Evolutionary conservation across 202 grass and related monocot species (phyloP).

Genomic region (Musa balbisiana): DNA sequence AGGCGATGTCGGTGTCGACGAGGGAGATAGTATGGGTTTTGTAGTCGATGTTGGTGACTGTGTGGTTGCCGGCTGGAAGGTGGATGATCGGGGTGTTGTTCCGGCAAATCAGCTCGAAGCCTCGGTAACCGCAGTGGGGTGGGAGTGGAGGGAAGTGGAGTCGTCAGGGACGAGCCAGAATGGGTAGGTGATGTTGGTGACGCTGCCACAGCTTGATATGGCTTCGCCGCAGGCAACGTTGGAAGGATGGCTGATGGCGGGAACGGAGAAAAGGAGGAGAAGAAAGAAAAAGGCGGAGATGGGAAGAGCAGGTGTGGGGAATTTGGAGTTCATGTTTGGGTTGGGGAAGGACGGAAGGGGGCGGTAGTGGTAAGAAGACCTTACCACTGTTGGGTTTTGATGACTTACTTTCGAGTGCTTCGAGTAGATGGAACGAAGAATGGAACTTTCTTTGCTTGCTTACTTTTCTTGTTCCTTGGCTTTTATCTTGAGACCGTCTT

Average conservation of each 20-base stretch:
- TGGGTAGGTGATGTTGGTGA: conserved; percentile 20
- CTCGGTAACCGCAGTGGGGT: conserved; percentile 38
- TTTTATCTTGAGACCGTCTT: no score
- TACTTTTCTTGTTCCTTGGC: no score
- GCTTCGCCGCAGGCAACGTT: background rate
- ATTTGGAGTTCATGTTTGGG: background rate
- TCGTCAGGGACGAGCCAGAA: conserved; percentile 19
- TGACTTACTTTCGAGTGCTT: no score
- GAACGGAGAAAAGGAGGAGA: no score
- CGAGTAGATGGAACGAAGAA: no score
- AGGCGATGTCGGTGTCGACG: conserved; percentile 2
- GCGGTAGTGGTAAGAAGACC: background rate
- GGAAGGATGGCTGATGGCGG: background rate
- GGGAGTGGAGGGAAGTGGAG: background rate
- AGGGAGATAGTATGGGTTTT: conserved; percentile 12
- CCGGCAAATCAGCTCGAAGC: conserved; percentile 31
- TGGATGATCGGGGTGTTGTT: conserved; percentile 15
- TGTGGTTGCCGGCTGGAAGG: conserved; percentile 19
- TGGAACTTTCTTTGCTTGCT: no score
- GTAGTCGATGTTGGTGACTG: conserved; percentile 29
- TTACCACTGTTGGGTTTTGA: no score
- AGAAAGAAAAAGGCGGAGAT: background rate
- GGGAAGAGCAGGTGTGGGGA: background rate
- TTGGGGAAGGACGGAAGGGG: background rate
- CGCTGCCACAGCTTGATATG: background rate